phyloP scores from a whole-genome alignment of 805 yeast species.

The Brettanomyces custersianus region DNA sequence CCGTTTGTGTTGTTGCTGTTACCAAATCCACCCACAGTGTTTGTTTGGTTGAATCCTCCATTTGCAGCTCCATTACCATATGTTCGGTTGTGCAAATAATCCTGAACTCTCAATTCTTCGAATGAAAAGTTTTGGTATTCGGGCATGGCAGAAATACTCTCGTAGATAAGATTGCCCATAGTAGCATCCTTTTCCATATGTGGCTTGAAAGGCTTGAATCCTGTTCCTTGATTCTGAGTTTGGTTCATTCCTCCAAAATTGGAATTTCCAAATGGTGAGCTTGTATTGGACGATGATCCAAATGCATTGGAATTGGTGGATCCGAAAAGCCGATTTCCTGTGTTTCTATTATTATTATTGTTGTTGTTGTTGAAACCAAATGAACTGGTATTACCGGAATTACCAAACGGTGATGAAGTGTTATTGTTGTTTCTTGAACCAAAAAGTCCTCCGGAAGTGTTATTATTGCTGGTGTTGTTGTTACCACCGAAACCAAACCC shows the following conservation, averaged over 20 bases:
- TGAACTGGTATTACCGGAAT: constrained; percentile 11
- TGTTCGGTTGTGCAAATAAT: constrained; percentile 67
- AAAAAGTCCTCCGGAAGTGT: constrained; percentile 13
- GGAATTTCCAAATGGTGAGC: constrained; percentile 34
- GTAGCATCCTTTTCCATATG: constrained; percentile 63
- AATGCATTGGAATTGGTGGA: constrained; percentile 19
- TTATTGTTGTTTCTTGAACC: constrained; percentile 23
- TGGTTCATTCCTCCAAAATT: constrained; percentile 23
- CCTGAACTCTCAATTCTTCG: constrained; percentile 86
- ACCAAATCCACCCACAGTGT: constrained; percentile 27
- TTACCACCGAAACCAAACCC: constrained; percentile 5
- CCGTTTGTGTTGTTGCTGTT: constrained; percentile 23
- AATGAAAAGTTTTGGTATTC: constrained; percentile 74
- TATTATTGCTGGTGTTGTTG: constrained; percentile 11
- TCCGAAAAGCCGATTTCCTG: constrained; percentile 12
- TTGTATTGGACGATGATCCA: constrained; percentile 16
- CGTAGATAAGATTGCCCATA: constrained; percentile 50
- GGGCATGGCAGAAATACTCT: constrained; percentile 81
- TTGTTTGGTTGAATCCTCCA: constrained; percentile 15
- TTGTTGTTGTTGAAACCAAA: neutral
- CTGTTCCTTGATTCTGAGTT: constrained; percentile 55
- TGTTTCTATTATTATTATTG: constrained; percentile 3
- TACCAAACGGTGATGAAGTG: constrained; percentile 29
- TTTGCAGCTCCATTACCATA: constrained; percentile 35
- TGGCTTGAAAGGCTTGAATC: constrained; percentile 60